Base-by-base conservation (phyloP, 2,329 filamentous ascomycete genomes). In the Diplodia seriata region DNA sequence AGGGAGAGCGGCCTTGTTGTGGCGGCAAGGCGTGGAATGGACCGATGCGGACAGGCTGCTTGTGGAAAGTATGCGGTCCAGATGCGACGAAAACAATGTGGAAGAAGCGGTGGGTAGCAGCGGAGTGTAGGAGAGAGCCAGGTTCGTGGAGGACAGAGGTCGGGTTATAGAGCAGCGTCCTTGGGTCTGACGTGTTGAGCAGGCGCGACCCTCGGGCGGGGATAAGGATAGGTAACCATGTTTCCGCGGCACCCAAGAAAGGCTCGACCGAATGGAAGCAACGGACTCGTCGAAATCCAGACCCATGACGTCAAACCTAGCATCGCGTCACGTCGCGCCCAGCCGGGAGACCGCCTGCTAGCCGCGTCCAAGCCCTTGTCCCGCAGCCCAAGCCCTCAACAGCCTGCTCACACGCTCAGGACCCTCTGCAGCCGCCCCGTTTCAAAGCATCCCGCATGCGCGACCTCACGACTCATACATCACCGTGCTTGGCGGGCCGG, bases 171-270 rank as follows among this genome's bases (percentile, higher is more conserved):
- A 49, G 57, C 38, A 7, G 1, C 11, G 20, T 33, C 23, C 11
- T n/a, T 51, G 57, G 57, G 57, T 62, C 57, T 62, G 57, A 62
- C 57, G 57, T 62, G 33, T 31, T 26, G 57, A 29, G 43, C 57
- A 36, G 20, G 57, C 40, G 23, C 57, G 38, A 55, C 29, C 29
- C 23, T 2, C 3, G 23, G 23, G 23, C 15, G 23, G 6, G 9
- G 8, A 11, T 26, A 2, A n/a, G 36, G 36, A 43, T 29, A n/a
- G n/a, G n/a, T n/a, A 14, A n/a, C 33, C 55, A 26, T 26, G 33
- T 26, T 43, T 40, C 40, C 9, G 55, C 38, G 38, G 23, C 23
- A 7, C 5, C 38, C 56, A 29, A 23, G 23, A 23, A 23, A 23
- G 23, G 23, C 23, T 23, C 23, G n/a, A n/a, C n/a, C n/a, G n/a